Conservation (phyloP, 2,329 filamentous ascomycete species). For the Arthroderma uncinatum region DNA sequence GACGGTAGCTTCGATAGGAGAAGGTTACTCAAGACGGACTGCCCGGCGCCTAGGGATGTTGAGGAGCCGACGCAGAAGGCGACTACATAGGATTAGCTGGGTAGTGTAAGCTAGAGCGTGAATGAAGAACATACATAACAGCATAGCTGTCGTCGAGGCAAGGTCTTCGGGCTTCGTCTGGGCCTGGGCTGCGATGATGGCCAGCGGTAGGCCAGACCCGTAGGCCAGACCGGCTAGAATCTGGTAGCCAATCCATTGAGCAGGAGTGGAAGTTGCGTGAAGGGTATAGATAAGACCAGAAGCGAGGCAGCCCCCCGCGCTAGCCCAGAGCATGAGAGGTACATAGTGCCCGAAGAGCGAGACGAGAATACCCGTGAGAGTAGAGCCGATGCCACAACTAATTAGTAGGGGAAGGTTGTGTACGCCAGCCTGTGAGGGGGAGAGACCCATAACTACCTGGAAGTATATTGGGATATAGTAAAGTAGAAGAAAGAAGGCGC, state of each 20-base stretch:
- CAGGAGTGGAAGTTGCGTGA: constrained; percentile 13
- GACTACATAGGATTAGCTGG: constrained; percentile 14
- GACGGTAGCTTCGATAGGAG: constrained; percentile 11
- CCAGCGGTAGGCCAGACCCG: constrained; percentile 17
- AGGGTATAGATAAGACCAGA: constrained; percentile 22
- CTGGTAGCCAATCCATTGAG: constrained; percentile 20
- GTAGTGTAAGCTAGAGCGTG: constrained; percentile 25
- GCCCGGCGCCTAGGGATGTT: constrained; percentile 33
- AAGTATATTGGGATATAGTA: constrained; percentile 32
- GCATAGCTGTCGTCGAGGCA: constrained; percentile 19
- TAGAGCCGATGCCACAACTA: constrained; percentile 17
- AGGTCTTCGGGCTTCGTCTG: constrained; percentile 21
- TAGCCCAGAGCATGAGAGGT: constrained; percentile 16
- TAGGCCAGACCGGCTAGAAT: constrained; percentile 17
- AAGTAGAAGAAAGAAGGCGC: constrained; percentile 29
- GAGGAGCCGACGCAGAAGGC: constrained; percentile 27
- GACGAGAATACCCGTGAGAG: constrained; percentile 8
- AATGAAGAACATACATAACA: constrained; percentile 15
- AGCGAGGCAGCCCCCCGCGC: constrained; percentile 18
- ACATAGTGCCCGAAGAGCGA: constrained; percentile 16
- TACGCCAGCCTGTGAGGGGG: constrained; percentile 27
- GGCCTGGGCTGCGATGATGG: constrained; percentile 10
- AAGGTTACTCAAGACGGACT: constrained; percentile 26
- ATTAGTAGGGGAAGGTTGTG: constrained; percentile 29
- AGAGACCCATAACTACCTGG: constrained; percentile 34